Evolutionary conservation across 2,329 filamentous ascomycete genomes (phyloP).

Genomic region (Paraphoma chrysanthemicola): DNA sequence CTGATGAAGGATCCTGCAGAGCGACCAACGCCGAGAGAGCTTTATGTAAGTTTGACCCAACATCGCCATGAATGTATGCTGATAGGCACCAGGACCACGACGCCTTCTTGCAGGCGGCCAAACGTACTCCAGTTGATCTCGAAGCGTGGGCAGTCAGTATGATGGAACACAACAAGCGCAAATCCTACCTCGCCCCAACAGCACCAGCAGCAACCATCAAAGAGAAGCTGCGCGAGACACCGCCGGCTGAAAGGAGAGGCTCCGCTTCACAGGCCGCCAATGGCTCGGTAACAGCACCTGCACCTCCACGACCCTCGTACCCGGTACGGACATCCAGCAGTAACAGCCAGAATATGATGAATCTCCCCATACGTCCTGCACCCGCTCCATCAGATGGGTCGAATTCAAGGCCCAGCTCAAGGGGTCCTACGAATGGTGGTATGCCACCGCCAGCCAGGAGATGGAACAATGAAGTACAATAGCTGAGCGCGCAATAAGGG

Average conservation of each 20-base stretch:
- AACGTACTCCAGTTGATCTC: constrained; percentile 92
- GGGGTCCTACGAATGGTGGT: constrained; percentile 32
- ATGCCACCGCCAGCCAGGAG: constrained; percentile 38
- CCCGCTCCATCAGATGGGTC: constrained; percentile 40
- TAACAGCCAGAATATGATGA: constrained; percentile 47
- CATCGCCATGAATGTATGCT: constrained; percentile 6
- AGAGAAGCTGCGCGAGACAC: constrained; percentile 47
- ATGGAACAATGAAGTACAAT: constrained; percentile 43
- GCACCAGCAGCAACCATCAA: constrained; percentile 69
- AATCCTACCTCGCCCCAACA: constrained; percentile 85
- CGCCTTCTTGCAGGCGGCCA: constrained; percentile 93
- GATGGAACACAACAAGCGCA: constrained; percentile 94
- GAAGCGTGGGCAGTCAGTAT: constrained; percentile 91
- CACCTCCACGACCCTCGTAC: constrained; percentile 48
- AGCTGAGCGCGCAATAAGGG: not conserved
- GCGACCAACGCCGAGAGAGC: constrained; percentile 88
- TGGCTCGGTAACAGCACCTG: constrained; percentile 33
- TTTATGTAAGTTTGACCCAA: constrained; percentile 72
- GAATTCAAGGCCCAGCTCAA: constrained; percentile 30
- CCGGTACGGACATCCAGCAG: constrained; percentile 54
- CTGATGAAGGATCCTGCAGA: constrained; percentile 87
- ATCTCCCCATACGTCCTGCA: constrained; percentile 55
- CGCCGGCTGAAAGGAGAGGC: constrained; percentile 33
- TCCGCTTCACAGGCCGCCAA: constrained; percentile 33
- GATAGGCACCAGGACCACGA: constrained; percentile 75